Conservation (phyloP, 805 yeast species). For the Metschnikowia amazonensis region DNA sequence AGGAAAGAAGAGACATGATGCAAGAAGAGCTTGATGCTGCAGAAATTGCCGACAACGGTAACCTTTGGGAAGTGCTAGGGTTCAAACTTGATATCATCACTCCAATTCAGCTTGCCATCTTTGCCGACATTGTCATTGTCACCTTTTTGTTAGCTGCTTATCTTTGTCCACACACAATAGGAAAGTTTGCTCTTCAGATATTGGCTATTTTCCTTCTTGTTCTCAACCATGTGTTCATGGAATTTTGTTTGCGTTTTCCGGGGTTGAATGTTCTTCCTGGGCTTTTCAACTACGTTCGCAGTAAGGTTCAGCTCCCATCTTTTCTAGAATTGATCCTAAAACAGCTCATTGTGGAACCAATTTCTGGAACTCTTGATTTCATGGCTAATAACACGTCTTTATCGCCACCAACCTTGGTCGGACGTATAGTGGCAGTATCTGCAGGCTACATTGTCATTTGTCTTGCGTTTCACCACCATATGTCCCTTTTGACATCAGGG, state of each 20-base stretch:
- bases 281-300: background rate
- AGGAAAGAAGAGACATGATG: conserved; percentile 11
- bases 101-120: conserved; percentile 32
- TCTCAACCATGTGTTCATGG: conserved; percentile 2
- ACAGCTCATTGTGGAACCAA: conserved; percentile 8
- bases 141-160: conserved; percentile 42
- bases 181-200: conserved; percentile 22
- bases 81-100: conserved; percentile 31
- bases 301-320: background rate
- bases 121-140: conserved; percentile 31
- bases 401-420: conserved; percentile 29
- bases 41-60: conserved; percentile 19
- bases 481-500: conserved; percentile 30
- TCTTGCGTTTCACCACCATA: conserved; percentile 22
- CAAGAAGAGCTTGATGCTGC: conserved; percentile 18
- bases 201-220: background rate
- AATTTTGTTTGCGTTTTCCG: background rate
- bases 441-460: conserved; percentile 33
- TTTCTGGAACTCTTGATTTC: conserved; percentile 3
- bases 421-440: conserved; percentile 35
- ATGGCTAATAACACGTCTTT: background rate
- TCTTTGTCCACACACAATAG: conserved; percentile 47
- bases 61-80: conserved; percentile 36
- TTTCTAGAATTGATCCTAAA: background rate
- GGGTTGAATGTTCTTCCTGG: background rate